Evolutionary conservation across 2,329 filamentous ascomycete species (phyloP).

Genomic region (Xylariaceae sp.): DNA sequence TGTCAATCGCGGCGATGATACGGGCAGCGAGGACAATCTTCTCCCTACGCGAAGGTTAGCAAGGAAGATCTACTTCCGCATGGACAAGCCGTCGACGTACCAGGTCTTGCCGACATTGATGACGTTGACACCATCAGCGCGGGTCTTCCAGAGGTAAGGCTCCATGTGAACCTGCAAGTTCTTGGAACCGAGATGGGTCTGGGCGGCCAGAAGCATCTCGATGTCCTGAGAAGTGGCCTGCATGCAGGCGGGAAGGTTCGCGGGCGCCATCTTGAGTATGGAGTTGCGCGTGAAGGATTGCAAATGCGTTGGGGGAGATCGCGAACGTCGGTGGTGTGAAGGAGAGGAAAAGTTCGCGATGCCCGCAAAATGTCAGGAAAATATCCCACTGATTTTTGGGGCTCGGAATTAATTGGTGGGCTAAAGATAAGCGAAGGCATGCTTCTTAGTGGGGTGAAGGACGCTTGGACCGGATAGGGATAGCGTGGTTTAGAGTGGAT

Average conservation of each 20-base stretch:
- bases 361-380: constrained; percentile 13
- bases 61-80: neutral
- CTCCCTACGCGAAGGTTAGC: constrained; percentile 60
- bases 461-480: neutral
- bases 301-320: constrained; percentile 23
- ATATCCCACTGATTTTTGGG: constrained; percentile 15
- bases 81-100: constrained; percentile 42
- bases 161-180: constrained; percentile 99
- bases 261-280: constrained; percentile 79
- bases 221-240: constrained; percentile 97
- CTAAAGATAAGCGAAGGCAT: constrained; percentile 19
- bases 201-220: constrained; percentile 97
- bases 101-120: constrained; percentile 99
- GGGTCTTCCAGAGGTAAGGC: constrained; percentile 99
- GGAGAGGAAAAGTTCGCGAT: constrained; percentile 40
- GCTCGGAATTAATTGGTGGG: constrained; percentile 21
- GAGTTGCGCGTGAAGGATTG: constrained; percentile 21
- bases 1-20: constrained; percentile 98
- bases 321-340: constrained; percentile 30
- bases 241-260: constrained; percentile 90
- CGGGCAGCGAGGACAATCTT: constrained; percentile 98
- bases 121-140: constrained; percentile 95
- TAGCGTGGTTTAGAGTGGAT: neutral
- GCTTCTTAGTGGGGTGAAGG: constrained; percentile 2
- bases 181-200: constrained; percentile 96